Percentiles rank a stretch among this genome's conserved stretches.
Evolutionary conservation across 768 basidiomycete species (phyloP).

Genomic region (Hygrophorus pudorinus): DNA sequence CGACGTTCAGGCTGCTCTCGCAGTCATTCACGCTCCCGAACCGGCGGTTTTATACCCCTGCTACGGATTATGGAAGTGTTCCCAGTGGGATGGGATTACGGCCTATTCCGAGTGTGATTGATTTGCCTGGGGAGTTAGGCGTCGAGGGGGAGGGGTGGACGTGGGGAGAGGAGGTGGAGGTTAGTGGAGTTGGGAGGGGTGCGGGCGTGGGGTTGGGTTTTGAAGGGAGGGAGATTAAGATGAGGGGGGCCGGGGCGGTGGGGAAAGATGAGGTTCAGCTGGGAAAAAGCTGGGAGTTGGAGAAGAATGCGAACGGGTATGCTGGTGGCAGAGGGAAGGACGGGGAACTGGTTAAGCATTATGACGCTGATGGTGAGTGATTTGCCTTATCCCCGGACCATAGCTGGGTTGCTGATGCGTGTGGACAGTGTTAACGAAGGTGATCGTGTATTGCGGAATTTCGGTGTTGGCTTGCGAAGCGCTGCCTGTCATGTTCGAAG

Average conservation of each 20-base stretch:
- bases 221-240: constrained; percentile 15
- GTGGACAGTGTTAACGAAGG: constrained; percentile 69
- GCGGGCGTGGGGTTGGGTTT: constrained; percentile 11
- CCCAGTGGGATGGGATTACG: constrained; percentile 54
- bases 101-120: constrained; percentile 80
- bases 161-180: constrained; percentile 29
- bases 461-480: constrained; percentile 53
- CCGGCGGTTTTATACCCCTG: constrained; percentile 82
- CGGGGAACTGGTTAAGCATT: constrained; percentile 45
- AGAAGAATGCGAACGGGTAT: constrained; percentile 14
- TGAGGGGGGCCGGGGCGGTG: too few species aligned
- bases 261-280: too few species aligned
- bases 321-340: constrained; percentile 22
- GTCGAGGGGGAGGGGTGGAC: constrained; percentile 35
- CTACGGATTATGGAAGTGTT: constrained; percentile 75
- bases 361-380: constrained; percentile 77
- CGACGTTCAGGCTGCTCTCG: constrained; percentile 69
- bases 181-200: constrained; percentile 17
- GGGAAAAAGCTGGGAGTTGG: constrained; percentile 12
- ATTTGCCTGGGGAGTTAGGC: constrained; percentile 46
- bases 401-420: constrained; percentile 1
- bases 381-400: constrained; percentile 1
- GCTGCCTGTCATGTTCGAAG: constrained; percentile 59
- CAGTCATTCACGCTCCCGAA: constrained; percentile 64
- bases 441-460: constrained; percentile 86